These are phyloP conservation scores for Knufia fluminis DNA, from an alignment of 2,329 filamentous ascomycete genomes.

Conservation along the genomic window DNA sequence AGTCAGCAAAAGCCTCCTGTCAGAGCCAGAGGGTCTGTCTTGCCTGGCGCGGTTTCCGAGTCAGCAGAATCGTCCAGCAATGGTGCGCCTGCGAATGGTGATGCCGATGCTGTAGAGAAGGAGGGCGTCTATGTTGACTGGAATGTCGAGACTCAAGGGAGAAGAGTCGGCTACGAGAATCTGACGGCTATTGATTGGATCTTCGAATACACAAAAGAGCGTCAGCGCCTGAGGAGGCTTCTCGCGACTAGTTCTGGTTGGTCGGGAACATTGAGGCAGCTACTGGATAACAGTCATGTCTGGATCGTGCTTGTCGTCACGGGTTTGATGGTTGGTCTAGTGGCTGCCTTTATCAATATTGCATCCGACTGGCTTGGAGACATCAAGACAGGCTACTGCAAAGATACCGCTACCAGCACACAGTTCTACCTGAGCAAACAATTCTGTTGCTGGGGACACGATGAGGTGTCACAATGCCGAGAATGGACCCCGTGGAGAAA, in stretches of 20 bases:
- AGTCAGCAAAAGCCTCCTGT: not conserved
- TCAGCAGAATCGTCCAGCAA: not conserved
- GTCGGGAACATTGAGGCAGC: slow-evolving; percentile 60
- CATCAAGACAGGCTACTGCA: slow-evolving; percentile 82
- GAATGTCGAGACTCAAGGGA: slow-evolving; percentile 80
- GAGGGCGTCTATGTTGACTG: slow-evolving; percentile 54
- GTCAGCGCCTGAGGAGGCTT: slow-evolving; percentile 73
- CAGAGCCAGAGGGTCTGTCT: not conserved
- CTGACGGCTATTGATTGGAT: slow-evolving; percentile 99
- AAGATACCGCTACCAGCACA: slow-evolving; percentile 65
- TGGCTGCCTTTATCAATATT: slow-evolving; percentile 85
- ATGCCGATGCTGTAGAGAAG: slow-evolving; percentile 24
- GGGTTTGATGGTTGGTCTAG: slow-evolving; percentile 69
- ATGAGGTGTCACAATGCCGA: slow-evolving; percentile 66
- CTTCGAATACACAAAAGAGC: slow-evolving; percentile 94
- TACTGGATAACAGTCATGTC: slow-evolving; percentile 78
- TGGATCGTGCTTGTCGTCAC: slow-evolving; percentile 85
- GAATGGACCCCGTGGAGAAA: slow-evolving; percentile 83
- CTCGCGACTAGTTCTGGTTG: slow-evolving; percentile 57
- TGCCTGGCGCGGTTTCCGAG: not conserved
- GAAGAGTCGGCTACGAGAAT: slow-evolving; percentile 89
- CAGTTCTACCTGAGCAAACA: slow-evolving; percentile 82
- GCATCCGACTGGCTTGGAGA: slow-evolving; percentile 89
- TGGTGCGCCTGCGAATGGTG: not conserved
- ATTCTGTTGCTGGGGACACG: slow-evolving; percentile 91